phyloP scores from a whole-genome alignment of 2,329 filamentous ascomycete genomes.

The Chalara sp. region DNA sequence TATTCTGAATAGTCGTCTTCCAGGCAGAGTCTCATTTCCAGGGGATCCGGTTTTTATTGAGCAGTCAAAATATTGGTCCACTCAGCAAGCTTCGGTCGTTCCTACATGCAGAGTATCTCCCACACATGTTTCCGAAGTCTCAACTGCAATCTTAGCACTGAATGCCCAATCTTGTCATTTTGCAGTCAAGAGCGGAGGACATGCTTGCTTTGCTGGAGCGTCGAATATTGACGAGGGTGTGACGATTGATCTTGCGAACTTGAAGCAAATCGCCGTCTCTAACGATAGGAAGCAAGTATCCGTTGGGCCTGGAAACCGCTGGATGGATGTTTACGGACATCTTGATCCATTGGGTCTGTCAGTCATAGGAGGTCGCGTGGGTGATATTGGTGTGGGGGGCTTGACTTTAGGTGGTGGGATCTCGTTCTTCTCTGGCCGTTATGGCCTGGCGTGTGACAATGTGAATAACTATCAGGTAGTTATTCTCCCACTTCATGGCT shows the following conservation, averaged over 20 bases:
- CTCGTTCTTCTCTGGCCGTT: slow-evolving; percentile 22
- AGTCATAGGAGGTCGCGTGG: slow-evolving; percentile 32
- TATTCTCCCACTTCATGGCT: slow-evolving; percentile 1
- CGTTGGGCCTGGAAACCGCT: slow-evolving; percentile 32
- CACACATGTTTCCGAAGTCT: slow-evolving; percentile 12
- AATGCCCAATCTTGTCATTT: slow-evolving; percentile 13
- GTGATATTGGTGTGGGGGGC: slow-evolving; percentile 15
- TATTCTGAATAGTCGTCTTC: too few relatives aligned
- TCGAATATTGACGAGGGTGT: slow-evolving; percentile 43
- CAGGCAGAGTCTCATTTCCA: too few relatives aligned
- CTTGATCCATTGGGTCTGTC: slow-evolving; percentile 27
- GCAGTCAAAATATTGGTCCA: slow-evolving; percentile 25
- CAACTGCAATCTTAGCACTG: slow-evolving; percentile 9
- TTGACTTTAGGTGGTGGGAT: slow-evolving; percentile 18
- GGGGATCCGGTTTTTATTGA: neutral
- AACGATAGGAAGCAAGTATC: slow-evolving; percentile 22
- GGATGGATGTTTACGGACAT: slow-evolving; percentile 31
- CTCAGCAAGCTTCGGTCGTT: slow-evolving; percentile 8
- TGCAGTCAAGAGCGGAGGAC: slow-evolving; percentile 19
- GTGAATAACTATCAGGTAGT: slow-evolving; percentile 17
- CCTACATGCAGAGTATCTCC: slow-evolving; percentile 19
- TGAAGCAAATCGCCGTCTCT: slow-evolving; percentile 20
- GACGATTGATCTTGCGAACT: slow-evolving; percentile 38
- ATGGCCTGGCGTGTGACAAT: slow-evolving; percentile 42
- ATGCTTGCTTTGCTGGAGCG: slow-evolving; percentile 32